Base-by-base conservation (phyloP, 2,329 filamentous ascomycete genomes). In the Alternaria postmessia region DNA sequence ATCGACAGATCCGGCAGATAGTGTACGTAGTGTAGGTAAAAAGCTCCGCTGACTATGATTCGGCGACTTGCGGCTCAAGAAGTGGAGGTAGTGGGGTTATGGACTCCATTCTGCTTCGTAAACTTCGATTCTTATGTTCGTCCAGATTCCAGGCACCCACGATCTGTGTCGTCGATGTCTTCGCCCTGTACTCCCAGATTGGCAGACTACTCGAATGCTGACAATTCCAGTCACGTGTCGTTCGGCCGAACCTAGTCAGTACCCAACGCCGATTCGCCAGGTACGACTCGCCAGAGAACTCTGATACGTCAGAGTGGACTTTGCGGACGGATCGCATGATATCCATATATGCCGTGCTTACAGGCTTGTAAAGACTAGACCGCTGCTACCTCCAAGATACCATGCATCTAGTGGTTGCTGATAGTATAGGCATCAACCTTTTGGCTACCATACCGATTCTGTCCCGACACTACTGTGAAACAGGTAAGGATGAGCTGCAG, bases 41-140 rank as follows among this genome's bases (percentile, higher is more conserved):
- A 47, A 38, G 51, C 49, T 62, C 55, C 51, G 59, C 28, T 55
- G 51, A 38, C 47, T 56, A 34, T 55, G 56, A 62, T 52, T 55
- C 51, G 56, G 44, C 43, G 12, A 34, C 34, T 42, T 34, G 39
- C 18, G 12, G 18, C 44, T 43, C 26, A 34, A 32, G 54, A 28
- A 44, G 39, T 41, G 52, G 46, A 44, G 44, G 18, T 14, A 18
- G 30, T 47, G n/a, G 24, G 12, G 11, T 52, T 58, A 18, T 28
- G 34, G 20, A 8, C 34, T 38, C 44, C 34, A 58, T 51, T 41
- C 16, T 8, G 30, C 30, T 39, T 41, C 5, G 11, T 9, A 24
- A 20, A 39, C 8, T 14, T n/a, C 8, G 14, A 20, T 11, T 5
- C 14, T 34, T 59, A 51, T 46, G 32, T 26, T 32, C 32, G 7